Conservation (phyloP, 2,329 filamentous ascomycete genomes). For the Xylaria sp. region DNA sequence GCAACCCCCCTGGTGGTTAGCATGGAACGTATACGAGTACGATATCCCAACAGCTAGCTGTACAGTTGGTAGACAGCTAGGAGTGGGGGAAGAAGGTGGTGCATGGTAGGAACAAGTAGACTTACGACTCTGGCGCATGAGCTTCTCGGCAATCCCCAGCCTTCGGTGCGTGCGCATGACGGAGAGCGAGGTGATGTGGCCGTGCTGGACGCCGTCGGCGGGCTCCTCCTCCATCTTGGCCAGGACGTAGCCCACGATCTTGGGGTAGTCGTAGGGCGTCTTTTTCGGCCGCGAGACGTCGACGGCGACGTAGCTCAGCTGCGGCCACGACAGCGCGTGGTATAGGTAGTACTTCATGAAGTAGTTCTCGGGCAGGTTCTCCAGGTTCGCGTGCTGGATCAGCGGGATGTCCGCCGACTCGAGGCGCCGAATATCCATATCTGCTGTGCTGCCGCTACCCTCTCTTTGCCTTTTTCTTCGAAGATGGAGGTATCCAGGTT, state of each 20-base stretch:
- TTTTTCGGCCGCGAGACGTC: slow-evolving; percentile 81
- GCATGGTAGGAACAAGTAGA: slow-evolving; percentile 35
- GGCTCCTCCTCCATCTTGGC: slow-evolving; percentile 99
- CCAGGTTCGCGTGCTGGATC: slow-evolving; percentile 97
- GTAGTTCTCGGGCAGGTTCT: slow-evolving; percentile 99
- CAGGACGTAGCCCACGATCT: slow-evolving; percentile 98
- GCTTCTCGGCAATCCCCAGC: slow-evolving; percentile 90
- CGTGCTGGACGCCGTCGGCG: slow-evolving; percentile 84
- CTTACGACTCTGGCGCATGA: slow-evolving; percentile 95
- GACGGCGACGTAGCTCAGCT: slow-evolving; percentile 94
- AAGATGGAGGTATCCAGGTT: not conserved
- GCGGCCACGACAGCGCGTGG: slow-evolving; percentile 97
- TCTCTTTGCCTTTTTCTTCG: not conserved
- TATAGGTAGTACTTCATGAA: slow-evolving; percentile 99
- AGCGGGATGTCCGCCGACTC: slow-evolving; percentile 82
- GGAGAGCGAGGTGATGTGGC: slow-evolving; percentile 91
- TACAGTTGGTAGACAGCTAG: too few species aligned
- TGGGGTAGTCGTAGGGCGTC: slow-evolving; percentile 85
- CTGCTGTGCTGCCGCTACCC: slow-evolving; percentile 17
- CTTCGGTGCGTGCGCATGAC: slow-evolving; percentile 96
- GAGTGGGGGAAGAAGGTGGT: not conserved
- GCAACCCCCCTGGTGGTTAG: slow-evolving; percentile 2
- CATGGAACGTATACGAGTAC: not conserved
- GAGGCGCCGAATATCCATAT: slow-evolving; percentile 86
- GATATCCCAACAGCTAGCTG: not conserved